Percentiles rank a stretch among this genome's conserved stretches.
phyloP scores from a whole-genome alignment of 257 asterid genomes.

The Petrea volubilis region DNA sequence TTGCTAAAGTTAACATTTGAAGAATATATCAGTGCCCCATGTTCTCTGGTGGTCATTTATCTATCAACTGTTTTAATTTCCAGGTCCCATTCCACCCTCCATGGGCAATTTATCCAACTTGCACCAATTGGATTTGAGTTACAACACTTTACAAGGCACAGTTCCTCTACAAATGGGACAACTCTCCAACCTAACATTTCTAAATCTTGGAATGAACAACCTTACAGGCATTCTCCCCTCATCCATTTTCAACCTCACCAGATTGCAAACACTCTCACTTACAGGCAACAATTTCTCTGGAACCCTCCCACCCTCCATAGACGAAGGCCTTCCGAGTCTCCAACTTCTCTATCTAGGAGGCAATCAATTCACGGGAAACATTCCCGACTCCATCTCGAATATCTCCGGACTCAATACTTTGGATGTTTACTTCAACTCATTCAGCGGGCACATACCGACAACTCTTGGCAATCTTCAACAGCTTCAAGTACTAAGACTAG shows the following conservation, averaged over 20 bases:
- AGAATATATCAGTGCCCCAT: too few relatives aligned
- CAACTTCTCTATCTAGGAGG: background rate
- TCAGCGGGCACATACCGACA: too few relatives aligned
- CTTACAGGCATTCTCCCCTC: conserved; percentile 15
- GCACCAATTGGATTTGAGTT: background rate
- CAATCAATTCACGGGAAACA: conserved; percentile 17
- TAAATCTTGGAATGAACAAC: background rate
- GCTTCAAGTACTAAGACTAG: background rate
- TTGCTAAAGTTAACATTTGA: too few relatives aligned
- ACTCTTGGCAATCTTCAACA: too few relatives aligned
- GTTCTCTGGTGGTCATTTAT: too few relatives aligned
- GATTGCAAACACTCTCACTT: background rate
- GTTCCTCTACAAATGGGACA: conserved; percentile 24
- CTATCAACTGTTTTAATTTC: background rate
- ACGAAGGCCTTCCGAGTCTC: conserved; percentile 14
- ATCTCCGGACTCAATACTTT: conserved; percentile 2
- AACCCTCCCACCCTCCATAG: background rate
- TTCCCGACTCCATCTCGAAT: conserved; percentile 28
- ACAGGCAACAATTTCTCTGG: background rate
- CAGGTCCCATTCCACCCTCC: conserved; percentile 22
- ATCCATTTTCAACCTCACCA: conserved; percentile 24
- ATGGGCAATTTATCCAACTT: conserved; percentile 22
- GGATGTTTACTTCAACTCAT: too few relatives aligned
- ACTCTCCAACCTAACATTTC: background rate
- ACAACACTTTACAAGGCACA: conserved; percentile 12